Percentiles rank a stretch among this genome's conserved stretches.
phyloP scores from a whole-genome alignment of 2,329 filamentous ascomycete species.

The Leptodontidium sp. region DNA sequence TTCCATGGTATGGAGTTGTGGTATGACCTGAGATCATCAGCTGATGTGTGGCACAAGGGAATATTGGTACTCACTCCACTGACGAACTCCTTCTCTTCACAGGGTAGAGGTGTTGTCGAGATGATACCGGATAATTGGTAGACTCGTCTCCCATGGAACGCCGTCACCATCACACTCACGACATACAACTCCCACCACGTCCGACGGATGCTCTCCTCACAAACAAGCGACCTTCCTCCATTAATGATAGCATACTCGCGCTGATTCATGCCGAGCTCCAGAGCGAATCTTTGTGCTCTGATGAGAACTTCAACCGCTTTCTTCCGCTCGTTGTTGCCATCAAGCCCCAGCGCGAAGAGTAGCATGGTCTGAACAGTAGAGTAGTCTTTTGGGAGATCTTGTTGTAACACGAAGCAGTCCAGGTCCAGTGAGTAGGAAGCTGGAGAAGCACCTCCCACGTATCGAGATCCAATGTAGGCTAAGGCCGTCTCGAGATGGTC shows the following conservation, averaged over 20 bases:
- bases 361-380: slow-evolving; percentile 80
- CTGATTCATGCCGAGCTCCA: slow-evolving; percentile 79
- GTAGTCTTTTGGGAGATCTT: slow-evolving; percentile 36
- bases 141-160: slow-evolving; percentile 75
- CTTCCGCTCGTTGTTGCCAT: slow-evolving; percentile 76
- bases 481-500: slow-evolving; percentile 34
- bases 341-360: slow-evolving; percentile 77
- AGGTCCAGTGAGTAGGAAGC: slow-evolving; percentile 29
- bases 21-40: slow-evolving; percentile 61
- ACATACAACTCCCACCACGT: slow-evolving; percentile 83
- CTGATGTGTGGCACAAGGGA: slow-evolving; percentile 4
- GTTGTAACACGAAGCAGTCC: slow-evolving; percentile 29
- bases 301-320: slow-evolving; percentile 72
- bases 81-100: slow-evolving; percentile 65
- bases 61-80: slow-evolving; percentile 29
- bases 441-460: slow-evolving; percentile 27
- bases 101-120: slow-evolving; percentile 77
- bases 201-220: slow-evolving; percentile 83
- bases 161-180: slow-evolving; percentile 82
- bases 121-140: slow-evolving; percentile 71
- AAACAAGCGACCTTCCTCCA: slow-evolving; percentile 68
- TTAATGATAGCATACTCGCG: slow-evolving; percentile 69
- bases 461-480: slow-evolving; percentile 35
- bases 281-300: slow-evolving; percentile 72
- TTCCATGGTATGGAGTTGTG: slow-evolving; percentile 69